These are phyloP conservation scores for Trichoderma virens DNA, from an alignment of 495 filamentous ascomycete species.

Conservation along the genomic window DNA sequence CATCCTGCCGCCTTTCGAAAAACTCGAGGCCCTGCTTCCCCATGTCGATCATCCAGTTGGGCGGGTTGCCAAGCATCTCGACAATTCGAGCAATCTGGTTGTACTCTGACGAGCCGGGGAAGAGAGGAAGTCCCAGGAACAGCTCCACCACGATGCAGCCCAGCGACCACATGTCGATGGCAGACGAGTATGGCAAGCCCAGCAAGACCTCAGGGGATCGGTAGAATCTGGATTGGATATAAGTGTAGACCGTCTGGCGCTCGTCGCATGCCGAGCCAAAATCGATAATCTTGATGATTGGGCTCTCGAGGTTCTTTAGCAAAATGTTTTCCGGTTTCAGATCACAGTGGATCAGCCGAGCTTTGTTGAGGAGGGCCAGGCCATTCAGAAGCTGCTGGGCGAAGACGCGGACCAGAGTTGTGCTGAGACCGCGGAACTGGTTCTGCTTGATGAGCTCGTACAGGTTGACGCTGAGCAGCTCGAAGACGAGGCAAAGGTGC, in stretches of 20 bases:
- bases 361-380: constrained; percentile 88
- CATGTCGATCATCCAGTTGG: constrained; percentile 99
- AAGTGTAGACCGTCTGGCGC: constrained; percentile 97
- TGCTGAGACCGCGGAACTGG: constrained; percentile 95
- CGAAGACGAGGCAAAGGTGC: constrained; percentile 96
- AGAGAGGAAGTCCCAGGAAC: constrained; percentile 89
- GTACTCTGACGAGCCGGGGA: constrained; percentile 97
- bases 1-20: constrained; percentile 86
- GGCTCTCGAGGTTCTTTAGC: constrained; percentile 96
- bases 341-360: constrained; percentile 95
- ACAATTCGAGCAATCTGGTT: constrained; percentile 97
- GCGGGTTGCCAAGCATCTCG: constrained; percentile 95
- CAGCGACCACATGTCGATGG: constrained; percentile 99
- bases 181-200: constrained; percentile 92
- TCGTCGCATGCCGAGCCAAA: constrained; percentile 99
- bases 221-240: constrained; percentile 98
- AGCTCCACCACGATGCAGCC: constrained; percentile 98
- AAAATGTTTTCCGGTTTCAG: constrained; percentile 98
- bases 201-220: constrained; percentile 93
- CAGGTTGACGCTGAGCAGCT: constrained; percentile 92
- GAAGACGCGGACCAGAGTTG: constrained; percentile 95
- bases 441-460: constrained; percentile 99
- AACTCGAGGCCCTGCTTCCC: constrained; percentile 97
- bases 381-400: constrained; percentile 94
- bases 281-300: constrained; percentile 99